Evolutionary conservation across 148 eudicot species (phyloP).

Genomic region (Persicaria maculosa): DNA sequence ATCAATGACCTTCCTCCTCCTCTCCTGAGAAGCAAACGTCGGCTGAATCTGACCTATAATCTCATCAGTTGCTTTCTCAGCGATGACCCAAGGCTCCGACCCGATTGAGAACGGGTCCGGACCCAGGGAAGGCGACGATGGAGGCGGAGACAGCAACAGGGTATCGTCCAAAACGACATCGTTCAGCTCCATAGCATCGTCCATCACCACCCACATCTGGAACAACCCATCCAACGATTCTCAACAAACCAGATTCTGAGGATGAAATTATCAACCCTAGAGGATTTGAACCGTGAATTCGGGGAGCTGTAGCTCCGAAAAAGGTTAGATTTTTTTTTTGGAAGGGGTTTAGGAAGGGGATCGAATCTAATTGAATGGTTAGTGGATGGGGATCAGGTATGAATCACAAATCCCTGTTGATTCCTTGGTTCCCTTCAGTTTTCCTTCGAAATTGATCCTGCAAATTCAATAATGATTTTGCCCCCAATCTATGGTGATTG

Average conservation of each 20-base stretch:
- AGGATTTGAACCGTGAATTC: not conserved
- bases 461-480: not conserved
- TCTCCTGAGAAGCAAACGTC: conserved; percentile 47
- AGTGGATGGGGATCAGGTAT: conserved; percentile 3
- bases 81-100: conserved; percentile 39
- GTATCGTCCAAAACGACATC: conserved; percentile 35
- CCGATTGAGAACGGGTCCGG: conserved; percentile 16
- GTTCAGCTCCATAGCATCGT: conserved; percentile 38
- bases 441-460: not conserved
- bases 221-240: conserved; percentile 9
- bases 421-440: not conserved
- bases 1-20: conserved; percentile 47
- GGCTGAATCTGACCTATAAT: conserved; percentile 54
- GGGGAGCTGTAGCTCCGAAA: no score
- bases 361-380: not conserved
- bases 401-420: not conserved
- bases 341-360: conserved; percentile 6
- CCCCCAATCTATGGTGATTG: conserved; percentile 7
- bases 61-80: conserved; percentile 34
- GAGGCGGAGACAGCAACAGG: conserved; percentile 20
- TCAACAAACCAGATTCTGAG: not conserved
- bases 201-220: conserved; percentile 25
- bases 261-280: not conserved
- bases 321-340: not conserved
- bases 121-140: conserved; percentile 11